Conservation (phyloP, 345 rosid genomes). For the Boechera divaricarpa region DNA sequence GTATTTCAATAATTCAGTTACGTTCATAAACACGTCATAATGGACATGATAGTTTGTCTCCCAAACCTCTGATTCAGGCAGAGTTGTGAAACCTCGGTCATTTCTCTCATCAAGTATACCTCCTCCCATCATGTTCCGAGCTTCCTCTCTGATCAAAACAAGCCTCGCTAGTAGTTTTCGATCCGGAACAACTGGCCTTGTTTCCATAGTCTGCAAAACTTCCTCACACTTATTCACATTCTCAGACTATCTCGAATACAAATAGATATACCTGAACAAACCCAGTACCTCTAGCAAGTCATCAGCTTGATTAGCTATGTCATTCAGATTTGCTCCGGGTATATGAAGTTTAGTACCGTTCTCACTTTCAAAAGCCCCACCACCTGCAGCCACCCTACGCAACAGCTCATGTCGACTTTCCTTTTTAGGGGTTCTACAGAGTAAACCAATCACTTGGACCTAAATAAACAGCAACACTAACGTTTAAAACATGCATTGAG, state of each 20-base stretch:
- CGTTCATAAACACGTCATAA: not conserved
- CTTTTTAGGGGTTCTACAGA: constrained; percentile 86
- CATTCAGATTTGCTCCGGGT: constrained; percentile 87
- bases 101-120: constrained; percentile 95
- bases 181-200: constrained; percentile 82
- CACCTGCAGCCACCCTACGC: constrained; percentile 95
- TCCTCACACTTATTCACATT: constrained; percentile 2
- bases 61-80: constrained; percentile 91
- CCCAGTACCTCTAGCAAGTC: constrained; percentile 79
- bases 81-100: constrained; percentile 88
- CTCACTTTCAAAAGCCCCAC: constrained; percentile 79
- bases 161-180: constrained; percentile 86
- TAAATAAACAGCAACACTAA: constrained; percentile 31
- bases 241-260: not conserved
- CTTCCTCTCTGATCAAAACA: constrained; percentile 93
- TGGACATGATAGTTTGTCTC: not conserved
- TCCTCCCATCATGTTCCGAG: constrained; percentile 95
- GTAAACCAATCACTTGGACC: constrained; percentile 96
- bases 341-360: constrained; percentile 83
- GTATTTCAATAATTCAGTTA: not conserved
- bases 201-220: constrained; percentile 83
- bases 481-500: not conserved
- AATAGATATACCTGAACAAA: not conserved
- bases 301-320: constrained; percentile 93
- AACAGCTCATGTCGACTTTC: constrained; percentile 88